These are phyloP conservation scores for Lactarius psammicola DNA, from an alignment of 768 basidiomycete species.

Conservation along the genomic window DNA sequence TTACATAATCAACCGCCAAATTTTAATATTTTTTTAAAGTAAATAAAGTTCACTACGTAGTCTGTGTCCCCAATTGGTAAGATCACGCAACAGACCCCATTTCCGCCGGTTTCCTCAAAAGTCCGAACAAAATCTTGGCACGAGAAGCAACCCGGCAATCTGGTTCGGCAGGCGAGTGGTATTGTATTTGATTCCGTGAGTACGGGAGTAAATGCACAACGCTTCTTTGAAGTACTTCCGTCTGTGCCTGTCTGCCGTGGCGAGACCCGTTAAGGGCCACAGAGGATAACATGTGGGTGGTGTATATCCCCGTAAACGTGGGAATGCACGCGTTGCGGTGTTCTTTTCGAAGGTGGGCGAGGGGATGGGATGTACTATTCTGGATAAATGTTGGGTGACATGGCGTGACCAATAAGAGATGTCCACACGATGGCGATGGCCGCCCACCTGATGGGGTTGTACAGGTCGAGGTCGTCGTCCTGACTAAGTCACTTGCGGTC, in stretches of 20 bases:
- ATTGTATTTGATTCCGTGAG: background rate
- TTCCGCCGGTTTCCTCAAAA: background rate
- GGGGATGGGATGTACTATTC: background rate
- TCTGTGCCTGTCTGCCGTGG: background rate
- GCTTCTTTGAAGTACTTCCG: background rate
- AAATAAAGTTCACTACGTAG: background rate
- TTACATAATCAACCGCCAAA: slow-evolving; percentile 12
- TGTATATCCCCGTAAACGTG: background rate
- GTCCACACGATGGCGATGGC: too few species aligned
- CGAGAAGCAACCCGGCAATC: background rate
- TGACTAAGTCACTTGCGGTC: background rate
- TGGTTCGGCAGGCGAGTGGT: background rate
- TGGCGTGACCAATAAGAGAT: too few species aligned
- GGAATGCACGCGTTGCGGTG: too few species aligned
- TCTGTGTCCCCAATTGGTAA: too few species aligned
- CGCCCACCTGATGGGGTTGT: background rate
- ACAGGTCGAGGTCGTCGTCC: too few species aligned
- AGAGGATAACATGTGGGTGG: background rate
- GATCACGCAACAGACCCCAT: background rate
- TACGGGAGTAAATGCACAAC: background rate
- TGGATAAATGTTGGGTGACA: too few species aligned
- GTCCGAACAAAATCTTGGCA: background rate
- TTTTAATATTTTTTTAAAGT: background rate
- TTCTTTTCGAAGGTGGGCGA: background rate
- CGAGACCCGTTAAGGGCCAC: background rate